Evolutionary conservation across 2,329 filamentous ascomycete genomes (phyloP).

Genomic region (Chrysoporthe deuterocubensis): DNA sequence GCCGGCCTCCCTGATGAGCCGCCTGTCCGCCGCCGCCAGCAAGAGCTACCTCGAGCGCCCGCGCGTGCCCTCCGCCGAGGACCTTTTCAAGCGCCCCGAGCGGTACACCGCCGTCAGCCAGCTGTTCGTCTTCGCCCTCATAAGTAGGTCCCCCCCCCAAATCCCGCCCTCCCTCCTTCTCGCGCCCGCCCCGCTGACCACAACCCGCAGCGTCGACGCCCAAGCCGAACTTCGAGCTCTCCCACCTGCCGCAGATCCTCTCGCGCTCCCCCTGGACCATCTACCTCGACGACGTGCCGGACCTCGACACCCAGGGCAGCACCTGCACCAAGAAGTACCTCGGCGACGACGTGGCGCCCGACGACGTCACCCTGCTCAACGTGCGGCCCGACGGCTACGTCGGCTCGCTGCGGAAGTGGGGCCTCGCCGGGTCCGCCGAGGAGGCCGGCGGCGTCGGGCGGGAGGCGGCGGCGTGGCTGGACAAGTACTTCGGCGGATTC

Average conservation of each 20-base stretch:
- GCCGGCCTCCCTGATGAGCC: conserved; percentile 59
- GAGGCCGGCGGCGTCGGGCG: conserved; percentile 30
- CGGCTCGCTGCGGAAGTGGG: conserved; percentile 61
- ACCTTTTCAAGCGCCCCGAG: conserved; percentile 68
- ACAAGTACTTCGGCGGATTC: conserved; percentile 59
- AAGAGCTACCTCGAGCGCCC: conserved; percentile 65
- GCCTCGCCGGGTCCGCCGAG: conserved; percentile 49
- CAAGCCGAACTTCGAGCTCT: conserved; percentile 67
- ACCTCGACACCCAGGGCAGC: conserved; percentile 55
- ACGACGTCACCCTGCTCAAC: conserved; percentile 67
- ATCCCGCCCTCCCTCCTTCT: conserved; percentile 24
- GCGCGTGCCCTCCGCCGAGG: conserved; percentile 59
- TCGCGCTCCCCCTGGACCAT: conserved; percentile 72
- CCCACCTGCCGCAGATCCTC: conserved; percentile 64
- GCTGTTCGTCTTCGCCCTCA: conserved; percentile 69
- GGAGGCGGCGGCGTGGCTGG: conserved; percentile 59
- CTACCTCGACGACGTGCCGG: conserved; percentile 69
- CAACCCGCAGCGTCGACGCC: conserved; percentile 55
- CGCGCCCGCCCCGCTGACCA: neutral
- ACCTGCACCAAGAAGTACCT: conserved; percentile 72
- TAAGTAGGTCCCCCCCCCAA: conserved; percentile 55
- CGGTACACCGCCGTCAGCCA: conserved; percentile 71
- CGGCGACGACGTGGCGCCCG: conserved; percentile 49
- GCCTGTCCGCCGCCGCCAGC: conserved; percentile 61
- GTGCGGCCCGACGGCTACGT: conserved; percentile 77